phyloP scores from a whole-genome alignment of 495 filamentous ascomycete species.

The Podospora fimiseda region DNA sequence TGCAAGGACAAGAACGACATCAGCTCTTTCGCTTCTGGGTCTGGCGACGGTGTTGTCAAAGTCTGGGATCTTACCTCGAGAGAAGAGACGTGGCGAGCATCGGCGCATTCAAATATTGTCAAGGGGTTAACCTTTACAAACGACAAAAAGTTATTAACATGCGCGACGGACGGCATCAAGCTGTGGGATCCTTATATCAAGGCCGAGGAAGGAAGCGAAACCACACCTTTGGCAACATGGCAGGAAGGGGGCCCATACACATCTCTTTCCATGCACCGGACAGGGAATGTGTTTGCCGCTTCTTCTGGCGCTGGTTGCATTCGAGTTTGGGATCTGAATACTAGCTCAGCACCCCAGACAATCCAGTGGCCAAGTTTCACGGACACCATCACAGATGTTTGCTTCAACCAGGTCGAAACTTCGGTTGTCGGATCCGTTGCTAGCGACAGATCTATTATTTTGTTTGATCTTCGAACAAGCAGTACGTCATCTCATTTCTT shows the following conservation, averaged over 20 bases:
- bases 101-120: conserved; percentile 76
- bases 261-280: conserved; percentile 74
- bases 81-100: conserved; percentile 72
- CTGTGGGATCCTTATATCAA: conserved; percentile 85
- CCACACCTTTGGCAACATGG: conserved; percentile 69
- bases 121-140: conserved; percentile 86
- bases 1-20: conserved; percentile 63
- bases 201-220: conserved; percentile 33
- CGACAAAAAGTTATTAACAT: conserved; percentile 80
- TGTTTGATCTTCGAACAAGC: conserved; percentile 76
- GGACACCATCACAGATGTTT: conserved; percentile 85
- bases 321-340: conserved; percentile 69
- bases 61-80: conserved; percentile 82
- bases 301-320: conserved; percentile 76
- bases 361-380: conserved; percentile 79
- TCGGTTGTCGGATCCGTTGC: conserved; percentile 78
- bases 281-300: conserved; percentile 62
- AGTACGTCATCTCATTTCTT: conserved; percentile 5
- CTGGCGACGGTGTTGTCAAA: conserved; percentile 83
- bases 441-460: conserved; percentile 75
- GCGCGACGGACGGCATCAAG: conserved; percentile 83
- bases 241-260: conserved; percentile 78
- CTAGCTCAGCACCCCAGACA: conserved; percentile 69
- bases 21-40: conserved; percentile 68
- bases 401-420: conserved; percentile 92